These are phyloP conservation scores for Talaromyces sp. DNA, from an alignment of 2,329 filamentous ascomycete species.

Conservation along the genomic window DNA sequence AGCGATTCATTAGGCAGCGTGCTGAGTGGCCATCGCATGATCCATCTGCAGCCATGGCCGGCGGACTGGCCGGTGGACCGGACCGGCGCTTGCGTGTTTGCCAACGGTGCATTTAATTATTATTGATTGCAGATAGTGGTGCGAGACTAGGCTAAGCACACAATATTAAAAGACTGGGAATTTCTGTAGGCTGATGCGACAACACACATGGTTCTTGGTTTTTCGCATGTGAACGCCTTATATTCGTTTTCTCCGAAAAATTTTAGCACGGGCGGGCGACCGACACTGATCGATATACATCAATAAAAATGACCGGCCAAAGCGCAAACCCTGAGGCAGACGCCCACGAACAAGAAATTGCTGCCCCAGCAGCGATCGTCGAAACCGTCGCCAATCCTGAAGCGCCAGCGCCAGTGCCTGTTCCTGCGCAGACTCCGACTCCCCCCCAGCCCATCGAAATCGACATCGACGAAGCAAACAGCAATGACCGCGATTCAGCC, in stretches of 20 bases:
- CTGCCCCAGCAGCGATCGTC: not conserved
- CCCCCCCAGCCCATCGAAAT: not conserved
- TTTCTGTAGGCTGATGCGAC: not conserved
- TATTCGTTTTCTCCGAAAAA: not conserved
- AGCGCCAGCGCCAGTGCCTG: not conserved
- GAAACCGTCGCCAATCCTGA: not conserved
- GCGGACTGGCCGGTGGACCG: not conserved
- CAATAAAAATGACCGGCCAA: not conserved
- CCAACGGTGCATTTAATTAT: not conserved
- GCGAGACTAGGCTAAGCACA: not conserved
- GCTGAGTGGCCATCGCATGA: not conserved
- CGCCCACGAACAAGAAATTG: not conserved
- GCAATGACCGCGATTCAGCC: conserved; percentile 3
- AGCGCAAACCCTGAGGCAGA: not conserved
- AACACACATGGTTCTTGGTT: not conserved
- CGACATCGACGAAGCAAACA: not conserved
- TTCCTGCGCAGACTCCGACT: not conserved
- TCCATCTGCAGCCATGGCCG: not conserved
- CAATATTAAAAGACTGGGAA: not conserved
- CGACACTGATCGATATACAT: too few relatives aligned
- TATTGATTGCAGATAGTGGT: too few relatives aligned
- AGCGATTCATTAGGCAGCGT: not conserved
- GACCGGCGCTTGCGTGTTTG: not conserved
- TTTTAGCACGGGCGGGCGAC: too few relatives aligned
- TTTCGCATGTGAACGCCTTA: not conserved